A percentile compares a stretch with the other conserved stretches of the same genome.
These are phyloP conservation scores for Nicotiana benthamiana DNA, from an alignment of 257 asterid species.

Conservation along the genomic window DNA sequence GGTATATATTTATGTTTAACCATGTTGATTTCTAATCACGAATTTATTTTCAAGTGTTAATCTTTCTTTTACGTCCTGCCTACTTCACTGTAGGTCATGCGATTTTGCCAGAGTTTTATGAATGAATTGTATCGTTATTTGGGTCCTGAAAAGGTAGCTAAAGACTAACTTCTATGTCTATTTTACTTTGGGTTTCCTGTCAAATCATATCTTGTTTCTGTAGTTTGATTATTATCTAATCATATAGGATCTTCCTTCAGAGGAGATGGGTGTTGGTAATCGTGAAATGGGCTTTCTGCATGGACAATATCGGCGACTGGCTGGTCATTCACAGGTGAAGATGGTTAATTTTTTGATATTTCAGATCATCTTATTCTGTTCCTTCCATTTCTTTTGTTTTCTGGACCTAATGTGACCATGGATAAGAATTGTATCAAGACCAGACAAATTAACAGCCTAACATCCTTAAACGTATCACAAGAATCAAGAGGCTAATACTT, in stretches of 20 bases:
- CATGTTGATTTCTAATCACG: constrained; percentile 15
- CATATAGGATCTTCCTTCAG: constrained; percentile 91
- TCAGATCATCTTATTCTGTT: not conserved
- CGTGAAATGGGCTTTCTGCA: constrained; percentile 97
- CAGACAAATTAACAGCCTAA: not conserved
- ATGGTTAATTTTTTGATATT: not conserved
- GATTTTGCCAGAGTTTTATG: constrained; percentile 97
- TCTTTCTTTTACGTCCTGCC: constrained; percentile 9
- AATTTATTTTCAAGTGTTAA: not conserved
- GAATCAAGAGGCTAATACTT: not conserved
- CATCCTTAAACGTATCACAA: not conserved
- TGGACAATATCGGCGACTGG: constrained; percentile 91
- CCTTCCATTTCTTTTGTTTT: not conserved
- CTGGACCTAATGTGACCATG: not conserved
- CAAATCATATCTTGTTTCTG: constrained; percentile 7
- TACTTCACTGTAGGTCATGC: constrained; percentile 60
- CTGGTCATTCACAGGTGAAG: constrained; percentile 93
- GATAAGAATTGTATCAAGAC: not conserved
- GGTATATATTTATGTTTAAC: constrained; percentile 36
- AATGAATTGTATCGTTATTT: constrained; percentile 88
- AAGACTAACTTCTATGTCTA: constrained; percentile 6
- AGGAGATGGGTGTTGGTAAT: constrained; percentile 95
- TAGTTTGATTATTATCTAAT: constrained; percentile 17
- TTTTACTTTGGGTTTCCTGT: constrained; percentile 1
- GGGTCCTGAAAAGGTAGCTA: constrained; percentile 88